phyloP scores from a whole-genome alignment of 2,329 filamentous ascomycete genomes.

The Neoarthrinium moseri region DNA sequence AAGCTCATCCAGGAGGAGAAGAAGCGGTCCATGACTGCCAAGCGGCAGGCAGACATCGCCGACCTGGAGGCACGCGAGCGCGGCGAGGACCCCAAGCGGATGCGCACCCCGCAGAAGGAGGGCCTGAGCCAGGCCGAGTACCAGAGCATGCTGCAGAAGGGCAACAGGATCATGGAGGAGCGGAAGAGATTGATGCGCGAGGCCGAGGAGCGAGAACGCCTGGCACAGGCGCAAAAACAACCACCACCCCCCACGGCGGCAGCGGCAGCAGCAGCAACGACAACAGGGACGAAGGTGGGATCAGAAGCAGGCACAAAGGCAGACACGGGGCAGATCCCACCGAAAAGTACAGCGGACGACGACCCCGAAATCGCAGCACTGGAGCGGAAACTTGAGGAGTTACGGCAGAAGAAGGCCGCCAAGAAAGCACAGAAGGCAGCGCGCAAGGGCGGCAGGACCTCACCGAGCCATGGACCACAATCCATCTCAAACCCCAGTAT shows the following conservation, averaged over 20 bases:
- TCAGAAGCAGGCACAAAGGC: conserved; percentile 34
- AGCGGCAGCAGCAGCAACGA: background rate
- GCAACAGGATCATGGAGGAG: conserved; percentile 36
- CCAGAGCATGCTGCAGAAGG: conserved; percentile 31
- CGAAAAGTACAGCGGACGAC: no score
- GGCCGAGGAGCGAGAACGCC: conserved; percentile 38
- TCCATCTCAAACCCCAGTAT: conserved; percentile 17
- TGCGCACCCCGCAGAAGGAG: conserved; percentile 14
- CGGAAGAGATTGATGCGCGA: conserved; percentile 39
- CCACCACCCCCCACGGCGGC: no score
- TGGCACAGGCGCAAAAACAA: no score
- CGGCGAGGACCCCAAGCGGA: conserved; percentile 36
- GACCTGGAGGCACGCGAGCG: conserved; percentile 79
- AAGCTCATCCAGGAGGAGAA: conserved; percentile 68
- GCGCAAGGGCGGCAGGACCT: conserved; percentile 7
- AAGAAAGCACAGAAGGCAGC: conserved; percentile 25
- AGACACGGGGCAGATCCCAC: no score
- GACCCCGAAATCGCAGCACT: conserved; percentile 42
- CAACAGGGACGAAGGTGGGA: conserved; percentile 22
- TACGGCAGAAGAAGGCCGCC: conserved; percentile 30
- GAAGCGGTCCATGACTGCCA: conserved; percentile 70
- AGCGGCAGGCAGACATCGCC: conserved; percentile 75
- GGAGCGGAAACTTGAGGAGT: conserved; percentile 35
- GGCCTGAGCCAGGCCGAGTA: conserved; percentile 24
- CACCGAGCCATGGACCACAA: conserved; percentile 1